Evolutionary conservation across 257 asterid genomes (phyloP).

Genomic region (Solanum medicagineum): DNA sequence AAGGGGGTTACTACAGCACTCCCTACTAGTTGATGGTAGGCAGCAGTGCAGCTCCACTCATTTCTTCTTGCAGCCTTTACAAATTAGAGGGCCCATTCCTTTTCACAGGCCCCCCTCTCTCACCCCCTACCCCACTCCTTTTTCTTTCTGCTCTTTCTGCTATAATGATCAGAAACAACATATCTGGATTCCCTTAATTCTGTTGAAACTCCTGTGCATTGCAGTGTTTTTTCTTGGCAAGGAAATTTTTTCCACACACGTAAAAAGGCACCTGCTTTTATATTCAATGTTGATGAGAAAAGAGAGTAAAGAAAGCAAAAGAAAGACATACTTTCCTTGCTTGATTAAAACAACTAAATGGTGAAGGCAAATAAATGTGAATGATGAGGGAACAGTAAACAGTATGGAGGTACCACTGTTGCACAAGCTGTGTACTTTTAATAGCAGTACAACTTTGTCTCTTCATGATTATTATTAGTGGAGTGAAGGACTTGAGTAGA

Average conservation of each 20-base stretch:
- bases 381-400: not conserved
- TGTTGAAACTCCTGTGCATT: not conserved
- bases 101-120: not conserved
- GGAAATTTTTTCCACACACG: not conserved
- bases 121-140: not conserved
- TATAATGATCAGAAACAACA: not conserved
- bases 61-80: conserved; percentile 66
- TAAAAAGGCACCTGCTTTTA: conserved; percentile 4
- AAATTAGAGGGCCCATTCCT: conserved; percentile 32
- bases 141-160: conserved; percentile 1
- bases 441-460: not conserved
- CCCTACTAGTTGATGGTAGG: conserved; percentile 18
- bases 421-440: conserved; percentile 39
- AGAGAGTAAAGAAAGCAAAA: conserved; percentile 30
- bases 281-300: conserved; percentile 22
- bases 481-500: too few species aligned
- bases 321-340: conserved; percentile 46
- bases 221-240: not conserved
- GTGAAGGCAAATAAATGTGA: conserved; percentile 31
- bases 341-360: conserved; percentile 51
- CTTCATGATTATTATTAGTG: not conserved
- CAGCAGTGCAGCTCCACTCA: conserved; percentile 78
- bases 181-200: not conserved
- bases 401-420: conserved; percentile 28
- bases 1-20: not conserved